Evolutionary conservation across 1,284 basidiomycete species (phyloP).

Genomic region (Sporisorium graminicola): DNA sequence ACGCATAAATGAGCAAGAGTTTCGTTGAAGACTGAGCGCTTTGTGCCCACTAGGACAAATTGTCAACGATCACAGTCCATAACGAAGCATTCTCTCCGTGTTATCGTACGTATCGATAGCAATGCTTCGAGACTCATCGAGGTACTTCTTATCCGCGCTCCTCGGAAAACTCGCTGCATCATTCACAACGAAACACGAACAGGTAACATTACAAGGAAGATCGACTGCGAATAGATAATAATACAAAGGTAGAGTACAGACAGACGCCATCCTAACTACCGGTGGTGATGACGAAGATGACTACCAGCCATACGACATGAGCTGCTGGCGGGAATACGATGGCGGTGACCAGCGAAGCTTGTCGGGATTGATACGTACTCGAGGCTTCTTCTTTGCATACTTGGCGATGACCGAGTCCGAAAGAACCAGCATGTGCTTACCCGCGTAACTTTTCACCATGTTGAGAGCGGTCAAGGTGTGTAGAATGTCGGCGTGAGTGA

Average conservation of each 20-base stretch:
- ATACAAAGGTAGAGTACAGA: not conserved
- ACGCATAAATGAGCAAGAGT: too few relatives aligned
- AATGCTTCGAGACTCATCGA: too few relatives aligned
- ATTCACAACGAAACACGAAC: not conserved
- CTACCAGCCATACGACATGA: conserved; percentile 63
- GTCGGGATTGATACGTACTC: conserved; percentile 83
- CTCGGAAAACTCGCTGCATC: too few relatives aligned
- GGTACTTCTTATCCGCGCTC: too few relatives aligned
- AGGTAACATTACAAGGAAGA: not conserved
- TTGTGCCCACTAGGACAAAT: too few relatives aligned
- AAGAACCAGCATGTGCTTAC: conserved; percentile 91
- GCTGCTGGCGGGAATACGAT: conserved; percentile 67
- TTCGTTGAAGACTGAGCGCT: too few relatives aligned
- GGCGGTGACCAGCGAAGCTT: conserved; percentile 88
- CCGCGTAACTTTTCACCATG: conserved; percentile 96
- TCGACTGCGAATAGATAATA: not conserved
- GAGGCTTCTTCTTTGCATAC: conserved; percentile 86
- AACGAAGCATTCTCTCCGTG: too few relatives aligned
- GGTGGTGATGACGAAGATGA: not conserved
- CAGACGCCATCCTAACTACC: not conserved
- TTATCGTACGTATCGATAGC: too few relatives aligned
- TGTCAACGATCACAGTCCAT: too few relatives aligned
- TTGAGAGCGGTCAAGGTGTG: conserved; percentile 97
- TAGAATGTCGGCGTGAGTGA: conserved; percentile 96
- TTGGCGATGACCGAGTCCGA: conserved; percentile 91